Percentiles rank a stretch among this genome's conserved stretches.
Conservation (phyloP, 352 stramenopile genomes). For the Peronosclerospora sorghi region DNA sequence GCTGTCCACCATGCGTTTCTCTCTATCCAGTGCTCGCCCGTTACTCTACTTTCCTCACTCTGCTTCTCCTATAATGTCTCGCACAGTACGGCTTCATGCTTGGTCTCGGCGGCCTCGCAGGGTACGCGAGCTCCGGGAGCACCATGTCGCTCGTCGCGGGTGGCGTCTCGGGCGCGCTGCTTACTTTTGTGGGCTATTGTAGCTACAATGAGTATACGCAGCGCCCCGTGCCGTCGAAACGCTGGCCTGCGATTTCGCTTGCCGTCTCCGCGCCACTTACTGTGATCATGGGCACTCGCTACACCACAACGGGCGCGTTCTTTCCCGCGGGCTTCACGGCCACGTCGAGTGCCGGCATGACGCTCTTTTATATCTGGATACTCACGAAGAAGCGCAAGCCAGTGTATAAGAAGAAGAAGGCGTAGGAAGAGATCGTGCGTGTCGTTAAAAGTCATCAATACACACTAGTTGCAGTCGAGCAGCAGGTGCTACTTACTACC, state of each 20-base stretch:
- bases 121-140: constrained; percentile 69
- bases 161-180: constrained; percentile 49
- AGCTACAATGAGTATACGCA: constrained; percentile 81
- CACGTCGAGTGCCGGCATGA: constrained; percentile 58
- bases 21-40: too few relatives aligned
- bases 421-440: constrained; percentile 10
- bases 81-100: constrained; percentile 70
- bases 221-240: constrained; percentile 65
- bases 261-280: constrained; percentile 59
- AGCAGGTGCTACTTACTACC: too few relatives aligned
- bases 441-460: not conserved
- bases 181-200: constrained; percentile 74
- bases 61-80: too few relatives aligned
- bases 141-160: constrained; percentile 52
- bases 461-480: not conserved
- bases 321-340: constrained; percentile 59
- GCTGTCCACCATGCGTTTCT: too few relatives aligned
- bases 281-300: constrained; percentile 65
- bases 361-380: constrained; percentile 71
- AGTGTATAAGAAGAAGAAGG: constrained; percentile 80
- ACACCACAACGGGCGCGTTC: constrained; percentile 61
- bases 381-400: constrained; percentile 56
- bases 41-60: too few relatives aligned
- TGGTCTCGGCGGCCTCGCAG: constrained; percentile 53
- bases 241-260: constrained; percentile 62